A percentile compares a stretch with the other conserved stretches of the same genome.
Evolutionary conservation across 2,329 filamentous ascomycete genomes (phyloP).

Genomic region (Monosporascus cannonballus): DNA sequence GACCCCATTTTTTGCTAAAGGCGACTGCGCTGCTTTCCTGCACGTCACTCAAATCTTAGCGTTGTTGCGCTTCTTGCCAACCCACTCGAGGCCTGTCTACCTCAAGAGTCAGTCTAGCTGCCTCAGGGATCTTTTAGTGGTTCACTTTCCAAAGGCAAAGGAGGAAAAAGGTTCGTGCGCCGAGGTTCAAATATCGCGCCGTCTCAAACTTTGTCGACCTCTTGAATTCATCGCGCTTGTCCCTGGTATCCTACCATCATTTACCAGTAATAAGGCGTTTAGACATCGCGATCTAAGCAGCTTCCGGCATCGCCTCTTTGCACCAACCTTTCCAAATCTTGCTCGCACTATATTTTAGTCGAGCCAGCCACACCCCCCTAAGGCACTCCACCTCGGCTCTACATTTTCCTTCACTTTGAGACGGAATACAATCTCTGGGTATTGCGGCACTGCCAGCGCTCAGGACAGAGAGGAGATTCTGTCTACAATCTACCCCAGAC

Average conservation of each 20-base stretch:
- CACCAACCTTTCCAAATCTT: slow-evolving; percentile 15
- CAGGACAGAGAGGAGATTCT: not conserved
- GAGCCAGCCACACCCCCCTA: slow-evolving; percentile 1
- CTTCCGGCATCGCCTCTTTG: slow-evolving; percentile 20
- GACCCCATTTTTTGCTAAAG: slow-evolving; percentile 5
- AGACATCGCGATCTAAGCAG: slow-evolving; percentile 20
- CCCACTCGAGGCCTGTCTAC: not conserved
- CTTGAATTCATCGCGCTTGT: slow-evolving; percentile 14
- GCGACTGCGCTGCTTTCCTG: not conserved
- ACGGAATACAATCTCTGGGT: not conserved
- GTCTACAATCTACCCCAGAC: not conserved
- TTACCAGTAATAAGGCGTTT: slow-evolving; percentile 13
- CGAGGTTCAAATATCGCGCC: slow-evolving; percentile 19
- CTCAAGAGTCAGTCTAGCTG: slow-evolving; percentile 24
- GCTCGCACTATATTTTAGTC: slow-evolving; percentile 22
- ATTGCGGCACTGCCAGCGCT: not conserved
- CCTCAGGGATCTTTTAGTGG: slow-evolving; percentile 17
- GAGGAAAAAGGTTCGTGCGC: slow-evolving; percentile 12
- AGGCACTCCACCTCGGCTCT: not conserved
- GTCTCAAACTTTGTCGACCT: slow-evolving; percentile 14
- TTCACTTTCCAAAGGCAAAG: slow-evolving; percentile 3
- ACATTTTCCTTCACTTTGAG: not conserved
- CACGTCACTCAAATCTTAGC: not conserved
- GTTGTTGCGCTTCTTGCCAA: not conserved
- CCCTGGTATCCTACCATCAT: slow-evolving; percentile 16